phyloP scores from a whole-genome alignment of 345 rosid genomes.

The Brassica rapa region DNA sequence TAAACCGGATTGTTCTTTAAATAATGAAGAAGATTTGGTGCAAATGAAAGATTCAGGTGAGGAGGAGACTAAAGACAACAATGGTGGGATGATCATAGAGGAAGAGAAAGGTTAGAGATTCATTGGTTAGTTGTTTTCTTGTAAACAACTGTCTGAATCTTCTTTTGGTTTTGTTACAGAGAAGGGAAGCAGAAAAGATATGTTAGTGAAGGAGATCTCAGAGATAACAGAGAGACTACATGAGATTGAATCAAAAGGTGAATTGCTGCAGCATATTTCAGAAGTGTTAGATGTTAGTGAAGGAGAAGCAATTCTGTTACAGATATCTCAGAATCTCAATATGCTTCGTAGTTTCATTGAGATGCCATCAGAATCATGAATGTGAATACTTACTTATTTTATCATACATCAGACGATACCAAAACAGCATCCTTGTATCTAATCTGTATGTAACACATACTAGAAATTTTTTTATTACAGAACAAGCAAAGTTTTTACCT shows the following conservation, averaged over 20 bases:
- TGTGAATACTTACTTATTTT: conserved; percentile 11
- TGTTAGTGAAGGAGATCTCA: conserved; percentile 39
- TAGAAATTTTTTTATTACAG: conserved; percentile 27
- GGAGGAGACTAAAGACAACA: conserved; percentile 10
- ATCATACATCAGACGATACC: conserved; percentile 11
- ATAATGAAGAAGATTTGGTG: conserved; percentile 41
- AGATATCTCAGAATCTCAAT: conserved; percentile 49
- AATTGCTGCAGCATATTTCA: conserved; percentile 37
- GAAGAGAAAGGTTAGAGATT: conserved; percentile 27
- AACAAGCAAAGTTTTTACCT: conserved; percentile 14
- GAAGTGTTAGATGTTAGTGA: conserved; percentile 38
- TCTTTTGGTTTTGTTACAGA: conserved; percentile 11
- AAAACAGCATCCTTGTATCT: conserved; percentile 32
- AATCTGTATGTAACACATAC: conserved; percentile 33
- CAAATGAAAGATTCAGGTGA: conserved; percentile 25
- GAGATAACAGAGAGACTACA: conserved; percentile 46
- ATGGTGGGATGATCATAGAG: conserved; percentile 16
- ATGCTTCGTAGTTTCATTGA: conserved; percentile 49
- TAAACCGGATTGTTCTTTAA: conserved; percentile 21
- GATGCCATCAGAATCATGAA: conserved; percentile 38
- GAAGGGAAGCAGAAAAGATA: conserved; percentile 30
- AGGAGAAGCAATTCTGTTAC: conserved; percentile 45
- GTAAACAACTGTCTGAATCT: conserved; percentile 15
- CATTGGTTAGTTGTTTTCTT: neutral
- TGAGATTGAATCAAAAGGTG: conserved; percentile 48